Percentiles rank a stretch among this genome's conserved stretches.
These are phyloP conservation scores for Mortierella polycephala DNA, from an alignment of 371 early-diverging fungal genomes.

Conservation along the genomic window DNA sequence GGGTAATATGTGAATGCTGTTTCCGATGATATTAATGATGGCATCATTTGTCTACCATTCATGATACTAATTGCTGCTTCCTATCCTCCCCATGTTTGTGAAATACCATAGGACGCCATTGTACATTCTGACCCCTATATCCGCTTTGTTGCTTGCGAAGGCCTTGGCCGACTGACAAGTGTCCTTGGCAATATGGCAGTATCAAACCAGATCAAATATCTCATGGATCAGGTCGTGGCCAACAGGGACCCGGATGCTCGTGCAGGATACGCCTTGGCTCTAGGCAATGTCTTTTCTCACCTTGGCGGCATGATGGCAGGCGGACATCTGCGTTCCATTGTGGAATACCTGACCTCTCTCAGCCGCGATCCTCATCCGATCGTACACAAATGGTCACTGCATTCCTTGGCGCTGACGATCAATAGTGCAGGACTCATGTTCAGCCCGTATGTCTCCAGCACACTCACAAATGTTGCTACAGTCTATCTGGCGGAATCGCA, in stretches of 20 bases:
- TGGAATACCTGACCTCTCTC: constrained; percentile 90
- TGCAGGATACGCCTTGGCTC: constrained; percentile 90
- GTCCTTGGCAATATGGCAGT: constrained; percentile 80
- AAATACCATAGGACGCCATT: constrained; percentile 66
- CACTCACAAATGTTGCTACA: constrained; percentile 85
- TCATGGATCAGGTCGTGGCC: constrained; percentile 89
- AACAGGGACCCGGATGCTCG: constrained; percentile 94
- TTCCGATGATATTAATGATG: background rate
- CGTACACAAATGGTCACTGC: constrained; percentile 94
- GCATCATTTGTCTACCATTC: background rate
- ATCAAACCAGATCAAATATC: constrained; percentile 81
- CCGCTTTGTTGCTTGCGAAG: constrained; percentile 83
- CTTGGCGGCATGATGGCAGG: constrained; percentile 93
- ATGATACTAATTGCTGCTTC: background rate
- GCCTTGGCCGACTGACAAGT: constrained; percentile 84
- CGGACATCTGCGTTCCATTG: constrained; percentile 85
- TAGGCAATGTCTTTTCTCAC: constrained; percentile 89
- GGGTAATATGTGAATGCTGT: constrained; percentile 9
- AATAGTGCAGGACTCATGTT: constrained; percentile 93
- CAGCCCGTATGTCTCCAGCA: constrained; percentile 87
- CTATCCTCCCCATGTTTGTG: constrained; percentile 1
- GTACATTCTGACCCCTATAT: constrained; percentile 77
- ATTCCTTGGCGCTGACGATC: constrained; percentile 87
- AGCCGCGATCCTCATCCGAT: constrained; percentile 92
- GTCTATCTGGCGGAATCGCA: constrained; percentile 91